phyloP scores from a whole-genome alignment of 1,139 yeast genomes.

The Kodamaea fungicola region DNA sequence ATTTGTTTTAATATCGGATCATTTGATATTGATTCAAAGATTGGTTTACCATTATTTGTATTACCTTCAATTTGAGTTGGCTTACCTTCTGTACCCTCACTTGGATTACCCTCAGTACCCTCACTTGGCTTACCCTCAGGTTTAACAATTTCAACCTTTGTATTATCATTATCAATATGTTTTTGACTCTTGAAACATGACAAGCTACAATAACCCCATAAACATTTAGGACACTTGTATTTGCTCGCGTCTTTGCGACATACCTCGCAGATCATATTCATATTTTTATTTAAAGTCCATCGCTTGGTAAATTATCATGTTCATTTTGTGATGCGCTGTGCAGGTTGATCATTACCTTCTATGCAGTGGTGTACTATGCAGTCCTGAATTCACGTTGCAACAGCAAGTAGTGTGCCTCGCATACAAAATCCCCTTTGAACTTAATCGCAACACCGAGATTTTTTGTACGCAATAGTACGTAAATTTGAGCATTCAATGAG shows the following conservation, averaged over 20 bases:
- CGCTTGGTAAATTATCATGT: no score
- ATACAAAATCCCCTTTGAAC: no score
- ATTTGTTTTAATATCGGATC: slow-evolving; percentile 41
- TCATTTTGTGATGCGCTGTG: not conserved
- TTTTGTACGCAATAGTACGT: no score
- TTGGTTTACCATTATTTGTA: not conserved
- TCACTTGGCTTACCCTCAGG: not conserved
- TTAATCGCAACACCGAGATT: not conserved
- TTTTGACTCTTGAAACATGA: slow-evolving; percentile 50
- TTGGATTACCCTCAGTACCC: not conserved
- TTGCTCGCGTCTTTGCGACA: slow-evolving; percentile 46
- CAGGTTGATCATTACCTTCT: not conserved
- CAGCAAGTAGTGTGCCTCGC: no score
- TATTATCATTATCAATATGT: slow-evolving; percentile 23
- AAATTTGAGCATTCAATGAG: no score
- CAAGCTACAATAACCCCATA: slow-evolving; percentile 48
- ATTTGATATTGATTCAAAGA: slow-evolving; percentile 17
- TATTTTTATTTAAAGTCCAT: not conserved
- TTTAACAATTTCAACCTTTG: not conserved
- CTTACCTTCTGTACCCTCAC: not conserved
- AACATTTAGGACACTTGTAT: slow-evolving; percentile 64
- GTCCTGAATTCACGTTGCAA: no score
- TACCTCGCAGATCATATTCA: slow-evolving; percentile 28
- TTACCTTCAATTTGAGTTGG: no score
- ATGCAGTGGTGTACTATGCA: not conserved